These are phyloP conservation scores for Neolecta irregularis DNA, from an alignment of 1,139 yeast species.

Conservation along the genomic window DNA sequence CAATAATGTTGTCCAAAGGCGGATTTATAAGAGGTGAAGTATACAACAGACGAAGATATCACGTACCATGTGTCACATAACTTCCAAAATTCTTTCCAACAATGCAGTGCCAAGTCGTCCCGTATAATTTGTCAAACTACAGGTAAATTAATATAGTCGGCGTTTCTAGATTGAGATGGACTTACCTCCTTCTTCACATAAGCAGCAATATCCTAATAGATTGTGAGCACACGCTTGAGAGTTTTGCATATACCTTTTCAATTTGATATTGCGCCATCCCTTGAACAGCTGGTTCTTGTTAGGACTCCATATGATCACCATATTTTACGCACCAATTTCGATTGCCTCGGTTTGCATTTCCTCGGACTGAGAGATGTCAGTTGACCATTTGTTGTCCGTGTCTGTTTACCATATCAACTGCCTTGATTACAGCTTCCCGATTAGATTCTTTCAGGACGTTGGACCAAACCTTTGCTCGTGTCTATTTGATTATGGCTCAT, in stretches of 20 bases:
- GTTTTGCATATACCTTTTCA: slow-evolving; percentile 23
- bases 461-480: no score
- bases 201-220: slow-evolving; percentile 64
- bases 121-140: slow-evolving; percentile 41
- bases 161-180: neutral
- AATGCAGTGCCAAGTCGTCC: slow-evolving; percentile 88
- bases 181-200: slow-evolving; percentile 52
- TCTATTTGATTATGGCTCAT: no score
- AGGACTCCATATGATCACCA: slow-evolving; percentile 26
- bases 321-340: slow-evolving; percentile 20
- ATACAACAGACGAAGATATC: slow-evolving; percentile 1
- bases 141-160: neutral
- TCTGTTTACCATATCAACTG: slow-evolving; percentile 30
- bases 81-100: slow-evolving; percentile 91
- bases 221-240: slow-evolving; percentile 24
- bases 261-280: slow-evolving; percentile 44
- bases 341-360: slow-evolving; percentile 23
- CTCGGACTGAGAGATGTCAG: slow-evolving; percentile 17
- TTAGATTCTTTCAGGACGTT: no score
- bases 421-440: slow-evolving; percentile 28
- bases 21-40: neutral
- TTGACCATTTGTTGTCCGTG: neutral
- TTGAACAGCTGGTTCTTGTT: slow-evolving; percentile 44
- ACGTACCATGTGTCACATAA: slow-evolving; percentile 66
- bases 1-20: no score